These are phyloP conservation scores for Oryza glumipatula DNA, from an alignment of 176 grass and related monocot genomes.

Conservation along the genomic window DNA sequence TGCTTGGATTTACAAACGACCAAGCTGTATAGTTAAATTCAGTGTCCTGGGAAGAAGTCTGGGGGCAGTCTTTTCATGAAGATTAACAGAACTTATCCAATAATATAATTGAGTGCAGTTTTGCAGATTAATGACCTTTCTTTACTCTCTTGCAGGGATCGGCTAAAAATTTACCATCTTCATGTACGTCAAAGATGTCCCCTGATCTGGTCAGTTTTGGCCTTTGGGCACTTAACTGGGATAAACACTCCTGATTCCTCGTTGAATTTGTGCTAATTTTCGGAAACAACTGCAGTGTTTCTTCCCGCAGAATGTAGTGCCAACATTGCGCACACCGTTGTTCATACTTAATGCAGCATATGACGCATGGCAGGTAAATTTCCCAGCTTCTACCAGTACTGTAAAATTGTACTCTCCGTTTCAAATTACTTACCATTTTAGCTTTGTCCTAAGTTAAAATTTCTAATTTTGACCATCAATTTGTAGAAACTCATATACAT, in stretches of 20 bases:
- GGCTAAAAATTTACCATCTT: conserved; percentile 56
- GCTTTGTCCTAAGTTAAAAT: too few relatives aligned
- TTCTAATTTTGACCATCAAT: too few relatives aligned
- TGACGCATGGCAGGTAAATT: conserved; percentile 78
- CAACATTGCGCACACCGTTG: conserved; percentile 58
- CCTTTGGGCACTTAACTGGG: background rate
- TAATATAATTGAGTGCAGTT: background rate
- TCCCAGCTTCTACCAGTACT: conserved; percentile 22
- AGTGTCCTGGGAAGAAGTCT: background rate
- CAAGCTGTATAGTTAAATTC: background rate
- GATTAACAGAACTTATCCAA: background rate
- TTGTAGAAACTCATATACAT: too few relatives aligned
- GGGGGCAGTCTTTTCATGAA: background rate
- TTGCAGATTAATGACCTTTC: conserved; percentile 4
- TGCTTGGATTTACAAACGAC: background rate
- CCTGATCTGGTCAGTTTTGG: conserved; percentile 52
- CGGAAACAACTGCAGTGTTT: conserved; percentile 64
- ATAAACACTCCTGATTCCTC: background rate
- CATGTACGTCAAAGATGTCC: conserved; percentile 55
- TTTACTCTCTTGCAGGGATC: conserved; percentile 50
- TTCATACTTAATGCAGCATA: conserved; percentile 89
- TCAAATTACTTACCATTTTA: too few relatives aligned
- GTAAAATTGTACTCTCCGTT: background rate
- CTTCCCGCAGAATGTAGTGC: conserved; percentile 81
- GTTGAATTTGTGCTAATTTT: conserved; percentile 33